Base-by-base conservation (phyloP, 169 alveolate genomes). In the Perkinsus marinus region DNA sequence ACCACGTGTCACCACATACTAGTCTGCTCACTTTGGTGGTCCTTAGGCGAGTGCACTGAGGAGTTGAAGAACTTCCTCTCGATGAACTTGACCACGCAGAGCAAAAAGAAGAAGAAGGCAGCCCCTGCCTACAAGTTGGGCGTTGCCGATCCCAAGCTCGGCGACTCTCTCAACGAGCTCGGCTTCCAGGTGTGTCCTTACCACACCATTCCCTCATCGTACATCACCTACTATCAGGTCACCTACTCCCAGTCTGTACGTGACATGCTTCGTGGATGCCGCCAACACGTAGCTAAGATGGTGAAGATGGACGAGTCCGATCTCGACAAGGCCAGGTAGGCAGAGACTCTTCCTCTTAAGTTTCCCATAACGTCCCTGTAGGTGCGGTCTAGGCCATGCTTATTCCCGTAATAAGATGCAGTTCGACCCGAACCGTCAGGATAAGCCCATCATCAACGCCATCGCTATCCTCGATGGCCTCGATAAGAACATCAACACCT, bases 371-470 rank as follows among this genome's bases (percentile, higher is more conserved):
- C 69, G 94, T 95, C 89, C 96, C 94, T 90, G 98, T 30, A 57
- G 79, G 22, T 57, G 79, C 34, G 99, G 99, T 94, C 95, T 98
- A 39, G 99, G 98, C 38, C 99, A 98, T 94, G 95, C 98, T 90
- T 98, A 95, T 94, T 96, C 99, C 91, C 96, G 99, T 93, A 94
- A 95, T 69, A 97, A 97, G 93, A 95, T 99, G 92, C 96, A 98
- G 93, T 95, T 97, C 90, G 99, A 98, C 95, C 99, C 99, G 22
- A 96, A 98, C 93, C 97, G 99, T 90, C 98, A 98, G 91, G 99
- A 99, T 95, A 99, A 98, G 92, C 99, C 99, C 26, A 98, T 99
- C 91, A 97, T 98, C 93, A 97, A 99, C 93, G 95, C 99, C 57
- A 97, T 98, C 41, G 99, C 99, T 0, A 94, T 98, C 68, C 94